Evolutionary conservation across 2,329 filamentous ascomycete species (phyloP).

Genomic region (Nemania sp.): DNA sequence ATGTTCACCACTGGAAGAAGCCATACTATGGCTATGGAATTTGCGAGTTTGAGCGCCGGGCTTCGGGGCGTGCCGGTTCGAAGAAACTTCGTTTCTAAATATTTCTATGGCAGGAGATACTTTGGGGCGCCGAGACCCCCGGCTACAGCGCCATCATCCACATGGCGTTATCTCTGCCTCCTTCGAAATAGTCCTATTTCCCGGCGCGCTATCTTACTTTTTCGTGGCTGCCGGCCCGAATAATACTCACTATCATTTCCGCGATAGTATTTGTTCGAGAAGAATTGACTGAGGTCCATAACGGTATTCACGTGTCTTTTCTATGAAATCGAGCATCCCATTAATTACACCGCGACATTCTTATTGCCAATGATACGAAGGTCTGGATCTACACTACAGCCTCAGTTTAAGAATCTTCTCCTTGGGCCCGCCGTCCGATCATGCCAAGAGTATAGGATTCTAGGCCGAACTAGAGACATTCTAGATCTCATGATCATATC

Average conservation of each 20-base stretch:
- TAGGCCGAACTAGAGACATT: background rate
- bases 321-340: no score
- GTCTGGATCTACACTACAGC: conserved; percentile 39
- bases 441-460: background rate
- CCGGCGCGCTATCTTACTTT: conserved; percentile 59
- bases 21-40: conserved; percentile 25
- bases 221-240: conserved; percentile 26
- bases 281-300: conserved; percentile 39
- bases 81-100: conserved; percentile 41
- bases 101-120: conserved; percentile 40
- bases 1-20: background rate
- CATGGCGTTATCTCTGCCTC: conserved; percentile 60
- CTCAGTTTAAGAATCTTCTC: conserved; percentile 31
- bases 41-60: conserved; percentile 39
- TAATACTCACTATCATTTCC: conserved; percentile 2
- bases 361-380: conserved; percentile 36
- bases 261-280: conserved; percentile 22
- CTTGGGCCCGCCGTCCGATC: background rate
- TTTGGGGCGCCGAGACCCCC: conserved; percentile 33
- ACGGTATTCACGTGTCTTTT: conserved; percentile 42
- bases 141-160: conserved; percentile 21
- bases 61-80: conserved; percentile 41
- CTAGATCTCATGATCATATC: no score
- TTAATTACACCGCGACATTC: conserved; percentile 36
- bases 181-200: conserved; percentile 63